A percentile compares a stretch with the other conserved stretches of the same genome.
These are phyloP conservation scores for Mucor sp. DNA, from an alignment of 371 early-diverging fungal species.

Conservation along the genomic window DNA sequence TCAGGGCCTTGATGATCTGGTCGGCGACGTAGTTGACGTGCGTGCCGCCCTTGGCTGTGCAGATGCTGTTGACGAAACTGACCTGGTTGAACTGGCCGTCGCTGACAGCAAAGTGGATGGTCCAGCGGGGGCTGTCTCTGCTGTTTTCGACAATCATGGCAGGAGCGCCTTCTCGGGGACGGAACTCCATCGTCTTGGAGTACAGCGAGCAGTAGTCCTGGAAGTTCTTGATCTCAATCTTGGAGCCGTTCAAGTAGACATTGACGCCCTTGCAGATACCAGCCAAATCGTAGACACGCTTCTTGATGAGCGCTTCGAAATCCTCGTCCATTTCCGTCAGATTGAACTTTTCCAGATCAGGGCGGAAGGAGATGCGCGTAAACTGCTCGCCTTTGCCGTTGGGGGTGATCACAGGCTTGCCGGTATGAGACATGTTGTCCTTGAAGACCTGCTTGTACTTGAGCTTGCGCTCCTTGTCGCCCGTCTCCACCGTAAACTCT, in stretches of 20 bases:
- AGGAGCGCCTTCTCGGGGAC: slow-evolving; percentile 41
- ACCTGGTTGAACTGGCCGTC: slow-evolving; percentile 99
- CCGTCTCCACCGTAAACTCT: slow-evolving; percentile 98
- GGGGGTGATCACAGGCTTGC: slow-evolving; percentile 74
- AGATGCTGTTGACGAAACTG: slow-evolving; percentile 98
- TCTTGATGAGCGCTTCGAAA: slow-evolving; percentile 87
- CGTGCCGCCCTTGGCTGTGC: slow-evolving; percentile 98
- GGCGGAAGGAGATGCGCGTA: slow-evolving; percentile 96
- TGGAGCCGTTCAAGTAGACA: slow-evolving; percentile 92
- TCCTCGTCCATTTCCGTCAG: slow-evolving; percentile 92
- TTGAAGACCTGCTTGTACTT: slow-evolving; percentile 88
- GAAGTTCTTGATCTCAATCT: slow-evolving; percentile 87
- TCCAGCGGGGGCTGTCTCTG: slow-evolving; percentile 88
- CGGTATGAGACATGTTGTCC: slow-evolving; percentile 86
- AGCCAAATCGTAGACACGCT: slow-evolving; percentile 98
- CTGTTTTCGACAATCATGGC: slow-evolving; percentile 33
- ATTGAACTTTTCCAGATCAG: slow-evolving; percentile 94
- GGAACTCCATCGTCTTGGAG: slow-evolving; percentile 49
- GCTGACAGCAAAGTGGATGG: slow-evolving; percentile 89
- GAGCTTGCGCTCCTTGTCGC: slow-evolving; percentile 72
- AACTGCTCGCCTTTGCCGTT: slow-evolving; percentile 71
- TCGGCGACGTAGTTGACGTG: slow-evolving; percentile 94
- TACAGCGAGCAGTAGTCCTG: slow-evolving; percentile 94
- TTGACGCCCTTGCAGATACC: slow-evolving; percentile 90
- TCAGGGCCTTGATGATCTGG: slow-evolving; percentile 82